A percentile compares a stretch with the other conserved stretches of the same genome.
These are phyloP conservation scores for Talaromyces sp. DNA, from an alignment of 2,329 filamentous ascomycete genomes.

Conservation along the genomic window DNA sequence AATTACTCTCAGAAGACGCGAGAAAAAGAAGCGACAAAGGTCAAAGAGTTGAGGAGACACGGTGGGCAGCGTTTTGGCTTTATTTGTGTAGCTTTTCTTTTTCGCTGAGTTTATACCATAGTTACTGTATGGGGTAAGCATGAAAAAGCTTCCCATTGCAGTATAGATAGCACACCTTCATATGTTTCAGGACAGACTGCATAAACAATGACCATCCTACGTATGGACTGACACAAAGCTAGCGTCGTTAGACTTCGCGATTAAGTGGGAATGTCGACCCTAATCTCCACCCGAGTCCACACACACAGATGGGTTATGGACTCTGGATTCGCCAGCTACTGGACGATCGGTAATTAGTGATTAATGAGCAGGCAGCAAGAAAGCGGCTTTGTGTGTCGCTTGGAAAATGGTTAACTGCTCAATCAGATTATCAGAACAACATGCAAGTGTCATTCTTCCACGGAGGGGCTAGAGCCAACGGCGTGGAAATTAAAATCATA, in stretches of 20 bases:
- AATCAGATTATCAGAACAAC: neutral
- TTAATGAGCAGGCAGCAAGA: neutral
- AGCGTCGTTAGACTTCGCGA: constrained; percentile 2
- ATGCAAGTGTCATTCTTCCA: neutral
- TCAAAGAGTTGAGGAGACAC: neutral
- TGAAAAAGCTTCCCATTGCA: neutral
- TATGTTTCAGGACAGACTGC: constrained; percentile 9
- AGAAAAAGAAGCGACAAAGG: neutral
- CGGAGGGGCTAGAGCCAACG: neutral
- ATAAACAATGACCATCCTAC: neutral
- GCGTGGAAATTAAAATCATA: neutral
- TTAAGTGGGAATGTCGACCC: neutral
- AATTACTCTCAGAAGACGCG: neutral
- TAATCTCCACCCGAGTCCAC: constrained; percentile 1
- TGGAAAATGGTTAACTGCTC: neutral
- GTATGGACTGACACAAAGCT: neutral
- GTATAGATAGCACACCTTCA: neutral
- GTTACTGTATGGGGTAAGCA: neutral
- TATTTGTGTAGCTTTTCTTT: neutral
- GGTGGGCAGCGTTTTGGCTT: neutral
- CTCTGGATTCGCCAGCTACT: neutral
- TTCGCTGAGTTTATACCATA: neutral
- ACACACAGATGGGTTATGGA: neutral
- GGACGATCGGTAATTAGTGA: neutral
- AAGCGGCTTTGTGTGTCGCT: neutral